phyloP scores from a whole-genome alignment of 768 basidiomycete genomes.

The Tephrocybe rancida region DNA sequence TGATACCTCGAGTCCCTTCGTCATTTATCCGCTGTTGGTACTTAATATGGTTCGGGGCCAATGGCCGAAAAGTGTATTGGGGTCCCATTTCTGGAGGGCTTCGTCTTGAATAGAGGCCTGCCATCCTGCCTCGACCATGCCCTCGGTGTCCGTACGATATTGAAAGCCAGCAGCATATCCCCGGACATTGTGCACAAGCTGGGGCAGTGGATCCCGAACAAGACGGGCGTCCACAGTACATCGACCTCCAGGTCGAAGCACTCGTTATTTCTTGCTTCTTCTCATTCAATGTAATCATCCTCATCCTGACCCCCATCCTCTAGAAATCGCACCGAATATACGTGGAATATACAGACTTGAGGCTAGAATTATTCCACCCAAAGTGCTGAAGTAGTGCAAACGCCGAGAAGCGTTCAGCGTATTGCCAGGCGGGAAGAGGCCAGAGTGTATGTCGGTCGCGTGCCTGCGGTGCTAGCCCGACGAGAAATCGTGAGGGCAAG shows the following conservation, averaged over 20 bases:
- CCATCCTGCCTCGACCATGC: neutral
- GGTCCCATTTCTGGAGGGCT: too few relatives aligned
- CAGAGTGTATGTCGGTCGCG: neutral
- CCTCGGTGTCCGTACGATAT: neutral
- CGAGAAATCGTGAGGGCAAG: neutral
- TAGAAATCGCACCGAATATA: neutral
- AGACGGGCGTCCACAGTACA: neutral
- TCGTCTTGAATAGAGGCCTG: too few relatives aligned
- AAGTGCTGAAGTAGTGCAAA: neutral
- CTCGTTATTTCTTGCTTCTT: neutral
- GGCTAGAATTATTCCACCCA: constrained; percentile 1
- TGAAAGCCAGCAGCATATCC: neutral
- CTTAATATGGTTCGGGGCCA: neutral
- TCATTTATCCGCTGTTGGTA: too few relatives aligned
- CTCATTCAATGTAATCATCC: neutral
- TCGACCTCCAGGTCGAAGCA: neutral
- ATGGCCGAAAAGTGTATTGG: neutral
- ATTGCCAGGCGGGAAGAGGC: constrained; percentile 6
- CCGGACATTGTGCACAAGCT: neutral
- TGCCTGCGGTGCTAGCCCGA: neutral
- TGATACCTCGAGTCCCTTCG: too few relatives aligned
- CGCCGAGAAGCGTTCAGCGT: neutral
- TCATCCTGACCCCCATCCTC: neutral
- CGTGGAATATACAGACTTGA: neutral
- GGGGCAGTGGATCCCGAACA: constrained; percentile 4